A percentile compares a stretch with the other conserved stretches of the same genome.
phyloP scores from a whole-genome alignment of 169 alveolate species.

The Cryptosporidium sp. region DNA sequence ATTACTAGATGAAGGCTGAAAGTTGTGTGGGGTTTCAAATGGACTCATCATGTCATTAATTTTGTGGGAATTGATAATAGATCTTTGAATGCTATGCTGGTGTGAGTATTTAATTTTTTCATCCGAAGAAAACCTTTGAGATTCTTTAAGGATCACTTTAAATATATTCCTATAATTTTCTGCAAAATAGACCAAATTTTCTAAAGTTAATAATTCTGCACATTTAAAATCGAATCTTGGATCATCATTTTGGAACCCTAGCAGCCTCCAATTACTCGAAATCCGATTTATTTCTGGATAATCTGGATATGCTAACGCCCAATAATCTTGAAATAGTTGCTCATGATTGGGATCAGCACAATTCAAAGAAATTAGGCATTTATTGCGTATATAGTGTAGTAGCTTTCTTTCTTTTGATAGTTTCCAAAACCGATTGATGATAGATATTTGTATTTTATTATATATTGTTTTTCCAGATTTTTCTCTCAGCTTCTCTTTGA shows the following conservation, averaged over 20 bases:
- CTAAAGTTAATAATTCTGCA: constrained; percentile 47
- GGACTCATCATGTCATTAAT: constrained; percentile 7
- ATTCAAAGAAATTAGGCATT: constrained; percentile 37
- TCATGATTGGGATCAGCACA: constrained; percentile 58
- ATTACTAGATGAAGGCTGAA: background rate
- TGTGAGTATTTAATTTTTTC: background rate
- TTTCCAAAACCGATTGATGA: background rate
- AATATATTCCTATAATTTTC: constrained; percentile 55
- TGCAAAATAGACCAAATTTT: constrained; percentile 67
- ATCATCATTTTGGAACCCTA: constrained; percentile 47
- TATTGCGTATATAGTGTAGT: constrained; percentile 5
- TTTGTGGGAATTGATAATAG: constrained; percentile 11
- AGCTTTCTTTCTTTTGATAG: constrained; percentile 43
- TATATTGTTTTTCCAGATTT: background rate
- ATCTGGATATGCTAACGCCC: constrained; percentile 70
- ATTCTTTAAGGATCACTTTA: constrained; percentile 33
- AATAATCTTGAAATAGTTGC: constrained; percentile 58
- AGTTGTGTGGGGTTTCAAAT: constrained; percentile 8
- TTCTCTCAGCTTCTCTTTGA: constrained; percentile 4
- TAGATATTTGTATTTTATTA: constrained; percentile 1
- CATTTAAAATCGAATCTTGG: constrained; percentile 60
- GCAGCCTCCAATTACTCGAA: constrained; percentile 60
- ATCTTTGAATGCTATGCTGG: background rate
- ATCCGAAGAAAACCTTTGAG: constrained; percentile 25
- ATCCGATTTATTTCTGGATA: constrained; percentile 52